Evolutionary conservation across 1,139 yeast genomes (phyloP), one percentile per base, ranked within the genome.

Genomic region (Yamadazyma membranifaciens): DNA sequence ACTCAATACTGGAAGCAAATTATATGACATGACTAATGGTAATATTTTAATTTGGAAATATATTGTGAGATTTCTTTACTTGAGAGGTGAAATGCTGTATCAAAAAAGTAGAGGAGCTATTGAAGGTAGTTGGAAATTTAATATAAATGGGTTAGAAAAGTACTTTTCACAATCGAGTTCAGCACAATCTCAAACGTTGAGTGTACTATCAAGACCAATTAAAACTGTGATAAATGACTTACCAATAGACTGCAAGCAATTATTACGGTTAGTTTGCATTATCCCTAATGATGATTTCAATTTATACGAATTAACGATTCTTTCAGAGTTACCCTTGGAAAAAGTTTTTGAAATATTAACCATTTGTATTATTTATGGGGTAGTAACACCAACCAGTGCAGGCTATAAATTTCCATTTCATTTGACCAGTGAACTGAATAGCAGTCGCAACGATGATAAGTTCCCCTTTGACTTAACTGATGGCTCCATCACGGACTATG

Each of bases 401-500:
- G 69, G 66, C 45, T 75, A 76, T 52, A 77, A 76, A 47, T 59
- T 75, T 26, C 81, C 82, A 4, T 73, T 75, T 45, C 70, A 71
- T 43, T 42, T 62, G 17, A 42, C 66, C 29, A 58, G 67, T 15
- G 7, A 20, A 7, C 24, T 6, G 7, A 5, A 7, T 20, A 20
- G 24, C 24, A 20, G 7, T 20, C 7, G 24, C 7, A 54, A 56
- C 2, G 12, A 9, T 13, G 34, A 33, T 10, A 15, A 34, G 2
- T 37, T 37, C 27, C 69, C 75, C 0, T 67, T 75, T 38, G 64
- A 64, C 3, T 43, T 76, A n/a, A 51, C 62, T 4, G 67, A 67
- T 14, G 52, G 60, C 1, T 63, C 63, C 34, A 55, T 73, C 7
- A 57, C 67, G 49, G 62, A 62, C 15, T 57, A 77, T 31, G 65